Base-by-base conservation (phyloP, 257 asterid species). In the Solanum clarkiae region DNA sequence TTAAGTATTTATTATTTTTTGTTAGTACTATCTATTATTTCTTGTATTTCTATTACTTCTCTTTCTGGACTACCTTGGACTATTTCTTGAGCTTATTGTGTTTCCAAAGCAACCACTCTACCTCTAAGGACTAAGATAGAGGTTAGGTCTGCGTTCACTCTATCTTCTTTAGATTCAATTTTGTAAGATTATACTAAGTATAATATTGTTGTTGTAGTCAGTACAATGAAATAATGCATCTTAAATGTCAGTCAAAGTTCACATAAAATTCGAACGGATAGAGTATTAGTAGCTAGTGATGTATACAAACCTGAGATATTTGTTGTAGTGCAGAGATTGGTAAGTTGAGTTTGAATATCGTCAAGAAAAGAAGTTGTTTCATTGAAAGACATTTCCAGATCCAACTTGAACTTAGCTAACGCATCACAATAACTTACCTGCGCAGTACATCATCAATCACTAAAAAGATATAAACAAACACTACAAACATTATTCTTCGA, bases 301-400 rank as follows among this genome's bases (percentile, higher is more conserved):
- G 57, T 53, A 13, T 53, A 53, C 6, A 53, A 13, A 66, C 24
- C 24, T 29, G 86, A 83, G 63, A 77, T 53, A 82, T 54, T 26
- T 51, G 84, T 24, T 8, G 42, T 26, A 82, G 18, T 81, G 84
- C 85, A 81, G 32, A 88, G 89, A 86, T 88, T 82, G 80, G 51
- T 51, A 15, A 88, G 89, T 49, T 86, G 89, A 42, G 85, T 65
- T 86, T 84, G 84, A 32, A 88, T 82, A 20, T 86, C 42, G 62
- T 80, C 82, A 56, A 88, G 87, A 54, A 88, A 88, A 49, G 45
- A 47, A 57, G 88, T 86, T 63, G 89, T 86, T 84, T 88, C 91
- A 40, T 75, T 59, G 49, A 62, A 86, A 4, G 86, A 85, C 84
- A 26, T 86, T 29, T 24, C 74, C 53, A 88, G 86, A 81, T 88